phyloP scores from a whole-genome alignment of 2,329 filamentous ascomycete species.

The Cladophialophora exuberans region DNA sequence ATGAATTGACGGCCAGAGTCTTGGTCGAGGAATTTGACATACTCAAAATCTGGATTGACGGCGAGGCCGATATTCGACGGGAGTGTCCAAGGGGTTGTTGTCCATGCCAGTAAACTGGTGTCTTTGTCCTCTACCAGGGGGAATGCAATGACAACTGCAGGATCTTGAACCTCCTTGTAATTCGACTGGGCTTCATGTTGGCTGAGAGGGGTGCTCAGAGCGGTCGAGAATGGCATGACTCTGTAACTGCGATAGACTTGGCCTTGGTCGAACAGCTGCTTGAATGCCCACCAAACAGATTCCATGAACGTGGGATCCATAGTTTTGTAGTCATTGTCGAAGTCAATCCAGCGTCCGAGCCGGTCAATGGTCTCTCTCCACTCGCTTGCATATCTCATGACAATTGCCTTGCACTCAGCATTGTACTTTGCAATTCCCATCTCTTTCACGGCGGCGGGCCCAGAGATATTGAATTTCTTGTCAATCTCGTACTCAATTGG shows the following conservation, averaged over 20 bases:
- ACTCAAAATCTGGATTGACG: slow-evolving; percentile 76
- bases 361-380: slow-evolving; percentile 83
- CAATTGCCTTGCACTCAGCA: slow-evolving; percentile 80
- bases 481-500: slow-evolving; percentile 93
- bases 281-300: slow-evolving; percentile 90
- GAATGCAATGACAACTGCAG: slow-evolving; percentile 80
- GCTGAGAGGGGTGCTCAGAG: slow-evolving; percentile 78
- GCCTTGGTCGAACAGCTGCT: slow-evolving; percentile 81
- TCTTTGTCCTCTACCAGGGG: slow-evolving; percentile 73
- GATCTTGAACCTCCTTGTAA: slow-evolving; percentile 84
- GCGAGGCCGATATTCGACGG: slow-evolving; percentile 75
- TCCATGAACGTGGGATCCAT: slow-evolving; percentile 92
- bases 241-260: slow-evolving; percentile 82
- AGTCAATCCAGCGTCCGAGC: slow-evolving; percentile 87
- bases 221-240: slow-evolving; percentile 89
- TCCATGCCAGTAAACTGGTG: slow-evolving; percentile 77
- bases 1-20: slow-evolving; percentile 77
- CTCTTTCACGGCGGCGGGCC: slow-evolving; percentile 80
- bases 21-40: slow-evolving; percentile 78
- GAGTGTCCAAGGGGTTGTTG: slow-evolving; percentile 79
- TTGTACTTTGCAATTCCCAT: slow-evolving; percentile 85
- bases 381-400: slow-evolving; percentile 81
- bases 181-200: slow-evolving; percentile 91
- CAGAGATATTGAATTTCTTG: slow-evolving; percentile 83
- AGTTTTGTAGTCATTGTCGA: slow-evolving; percentile 93